phyloP scores from a whole-genome alignment of 257 asterid species.

The Fraxinus excelsior region DNA sequence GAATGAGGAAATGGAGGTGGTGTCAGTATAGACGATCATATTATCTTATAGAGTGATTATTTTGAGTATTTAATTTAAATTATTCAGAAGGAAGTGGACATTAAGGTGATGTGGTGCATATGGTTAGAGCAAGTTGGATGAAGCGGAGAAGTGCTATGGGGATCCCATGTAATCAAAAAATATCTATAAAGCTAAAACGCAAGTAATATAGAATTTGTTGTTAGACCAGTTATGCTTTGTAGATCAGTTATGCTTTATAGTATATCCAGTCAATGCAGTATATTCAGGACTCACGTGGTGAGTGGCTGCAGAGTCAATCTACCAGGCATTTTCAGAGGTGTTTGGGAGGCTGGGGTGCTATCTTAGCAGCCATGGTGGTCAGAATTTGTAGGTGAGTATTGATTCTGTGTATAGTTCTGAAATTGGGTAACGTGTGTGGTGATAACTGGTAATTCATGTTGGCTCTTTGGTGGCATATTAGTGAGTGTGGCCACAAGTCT shows the following conservation, averaged over 20 bases:
- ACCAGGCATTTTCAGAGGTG: not conserved
- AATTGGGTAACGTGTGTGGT: not conserved
- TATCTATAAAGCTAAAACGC: not conserved
- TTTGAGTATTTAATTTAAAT: not conserved
- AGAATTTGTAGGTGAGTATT: too few relatives aligned
- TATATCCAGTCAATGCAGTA: not conserved
- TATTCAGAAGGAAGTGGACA: not conserved
- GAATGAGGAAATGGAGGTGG: not conserved
- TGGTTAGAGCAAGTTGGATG: not conserved
- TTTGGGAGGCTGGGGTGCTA: not conserved
- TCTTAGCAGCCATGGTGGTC: not conserved
- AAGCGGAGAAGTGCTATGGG: not conserved
- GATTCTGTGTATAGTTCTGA: not conserved
- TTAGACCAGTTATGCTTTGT: conserved; percentile 1
- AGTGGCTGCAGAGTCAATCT: not conserved
- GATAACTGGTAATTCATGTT: not conserved
- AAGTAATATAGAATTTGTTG: not conserved
- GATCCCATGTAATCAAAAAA: not conserved
- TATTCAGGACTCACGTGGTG: not conserved
- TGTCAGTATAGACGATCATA: not conserved
- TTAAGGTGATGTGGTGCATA: not conserved
- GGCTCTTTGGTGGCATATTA: not conserved
- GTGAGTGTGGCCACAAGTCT: not conserved
- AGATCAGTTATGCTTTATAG: not conserved
- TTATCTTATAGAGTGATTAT: not conserved